A percentile compares a stretch with the other conserved stretches of the same genome.
phyloP scores from a whole-genome alignment of 352 stramenopile genomes.

The Globisporangium viniferum region DNA sequence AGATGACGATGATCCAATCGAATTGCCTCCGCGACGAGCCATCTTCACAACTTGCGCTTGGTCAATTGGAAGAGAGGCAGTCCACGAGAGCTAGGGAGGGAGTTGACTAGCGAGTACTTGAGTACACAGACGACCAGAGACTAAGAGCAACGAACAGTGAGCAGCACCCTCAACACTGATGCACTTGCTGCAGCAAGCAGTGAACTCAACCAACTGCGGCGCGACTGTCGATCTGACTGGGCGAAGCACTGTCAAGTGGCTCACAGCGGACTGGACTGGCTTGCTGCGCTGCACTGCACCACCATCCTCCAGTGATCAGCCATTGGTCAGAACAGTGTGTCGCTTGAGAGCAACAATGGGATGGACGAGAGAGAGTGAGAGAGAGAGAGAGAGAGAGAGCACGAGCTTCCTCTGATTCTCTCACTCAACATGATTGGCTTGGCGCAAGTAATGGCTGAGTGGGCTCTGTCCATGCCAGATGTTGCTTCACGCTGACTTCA shows the following conservation, averaged over 20 bases:
- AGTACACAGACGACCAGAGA: neutral
- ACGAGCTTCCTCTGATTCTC: too few relatives aligned
- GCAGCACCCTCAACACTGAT: neutral
- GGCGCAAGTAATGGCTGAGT: too few relatives aligned
- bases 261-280: neutral
- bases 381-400: too few relatives aligned
- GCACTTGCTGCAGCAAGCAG: neutral
- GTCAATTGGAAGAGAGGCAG: neutral
- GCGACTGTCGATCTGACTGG: neutral
- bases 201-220: neutral
- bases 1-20: constrained; percentile 14
- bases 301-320: neutral
- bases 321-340: neutral
- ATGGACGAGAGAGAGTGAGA: neutral
- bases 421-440: too few relatives aligned
- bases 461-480: too few relatives aligned
- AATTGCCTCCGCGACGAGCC: neutral
- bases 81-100: neutral
- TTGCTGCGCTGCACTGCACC: neutral
- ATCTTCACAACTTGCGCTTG: constrained; percentile 1
- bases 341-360: neutral
- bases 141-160: neutral
- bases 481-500: too few relatives aligned
- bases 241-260: neutral
- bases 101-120: neutral